Percentiles rank a stretch among this genome's conserved stretches.
Conservation (phyloP, 768 basidiomycete genomes). For the Panaeolus cyanescens region DNA sequence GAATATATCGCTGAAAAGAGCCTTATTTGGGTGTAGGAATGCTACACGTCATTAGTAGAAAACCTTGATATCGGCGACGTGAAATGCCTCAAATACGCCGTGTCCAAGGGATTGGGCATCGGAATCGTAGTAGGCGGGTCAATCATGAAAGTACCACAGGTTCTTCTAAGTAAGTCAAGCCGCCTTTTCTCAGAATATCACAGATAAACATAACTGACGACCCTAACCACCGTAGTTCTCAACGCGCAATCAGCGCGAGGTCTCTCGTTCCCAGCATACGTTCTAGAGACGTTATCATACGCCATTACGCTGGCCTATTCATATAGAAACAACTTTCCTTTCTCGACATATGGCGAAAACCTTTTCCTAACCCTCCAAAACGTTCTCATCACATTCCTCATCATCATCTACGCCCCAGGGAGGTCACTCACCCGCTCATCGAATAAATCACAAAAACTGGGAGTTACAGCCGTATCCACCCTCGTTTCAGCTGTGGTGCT, state of each 20-base stretch:
- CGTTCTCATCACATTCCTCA: constrained; percentile 84
- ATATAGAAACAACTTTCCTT: constrained; percentile 82
- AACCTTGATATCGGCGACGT: constrained; percentile 77
- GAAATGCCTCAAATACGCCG: constrained; percentile 85
- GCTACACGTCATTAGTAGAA: constrained; percentile 87
- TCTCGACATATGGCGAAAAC: constrained; percentile 98
- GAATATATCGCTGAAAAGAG: background rate
- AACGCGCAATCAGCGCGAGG: constrained; percentile 80
- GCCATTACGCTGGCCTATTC: constrained; percentile 90
- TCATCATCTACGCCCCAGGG: constrained; percentile 62
- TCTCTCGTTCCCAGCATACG: constrained; percentile 82
- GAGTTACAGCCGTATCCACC: constrained; percentile 29
- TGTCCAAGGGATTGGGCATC: constrained; percentile 91
- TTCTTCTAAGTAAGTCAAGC: constrained; percentile 70
- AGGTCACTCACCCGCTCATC: constrained; percentile 19
- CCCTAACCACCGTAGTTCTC: constrained; percentile 49
- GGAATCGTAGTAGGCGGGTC: constrained; percentile 92
- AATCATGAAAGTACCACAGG: constrained; percentile 95
- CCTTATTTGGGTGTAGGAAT: constrained; percentile 58
- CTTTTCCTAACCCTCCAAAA: constrained; percentile 91
- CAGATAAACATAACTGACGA: constrained; percentile 4
- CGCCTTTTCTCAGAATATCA: background rate
- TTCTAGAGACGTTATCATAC: constrained; percentile 90
- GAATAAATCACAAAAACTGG: constrained; percentile 33
- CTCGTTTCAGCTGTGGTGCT: constrained; percentile 36